These are phyloP conservation scores for Phytopythium aichiense DNA, from an alignment of 352 stramenopile genomes.

Conservation along the genomic window DNA sequence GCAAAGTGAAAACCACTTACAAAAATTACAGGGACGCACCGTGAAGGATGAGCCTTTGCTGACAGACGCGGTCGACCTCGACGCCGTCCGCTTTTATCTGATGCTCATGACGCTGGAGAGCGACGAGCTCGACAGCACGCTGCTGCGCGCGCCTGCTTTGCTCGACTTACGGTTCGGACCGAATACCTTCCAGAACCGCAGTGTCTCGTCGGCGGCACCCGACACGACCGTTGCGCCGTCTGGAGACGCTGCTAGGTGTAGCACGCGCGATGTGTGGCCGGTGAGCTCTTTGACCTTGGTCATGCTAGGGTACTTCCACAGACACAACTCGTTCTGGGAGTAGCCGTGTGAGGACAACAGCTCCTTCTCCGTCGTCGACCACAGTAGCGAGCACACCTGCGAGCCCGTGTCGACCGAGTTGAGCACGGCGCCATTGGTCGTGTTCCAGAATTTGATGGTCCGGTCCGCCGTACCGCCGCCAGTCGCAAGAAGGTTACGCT, in stretches of 20 bases:
- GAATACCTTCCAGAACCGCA: slow-evolving; percentile 99
- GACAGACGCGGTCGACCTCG: not conserved
- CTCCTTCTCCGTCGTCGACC: slow-evolving; percentile 92
- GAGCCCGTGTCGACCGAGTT: slow-evolving; percentile 97
- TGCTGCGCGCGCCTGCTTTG: slow-evolving; percentile 48
- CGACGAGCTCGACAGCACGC: slow-evolving; percentile 57
- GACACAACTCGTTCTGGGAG: slow-evolving; percentile 96
- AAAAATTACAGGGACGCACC: not conserved
- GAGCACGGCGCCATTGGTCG: slow-evolving; percentile 91
- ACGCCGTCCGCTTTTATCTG: slow-evolving; percentile 35
- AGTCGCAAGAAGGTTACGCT: slow-evolving; percentile 95
- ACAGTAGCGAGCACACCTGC: slow-evolving; percentile 96
- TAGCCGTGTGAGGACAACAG: slow-evolving; percentile 98
- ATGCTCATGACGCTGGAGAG: slow-evolving; percentile 83
- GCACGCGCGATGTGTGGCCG: slow-evolving; percentile 94
- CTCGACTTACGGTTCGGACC: slow-evolving; percentile 76
- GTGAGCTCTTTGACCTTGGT: slow-evolving; percentile 97
- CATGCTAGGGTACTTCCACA: slow-evolving; percentile 99
- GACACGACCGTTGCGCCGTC: slow-evolving; percentile 97
- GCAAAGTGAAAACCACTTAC: not conserved
- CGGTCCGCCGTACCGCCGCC: slow-evolving; percentile 97
- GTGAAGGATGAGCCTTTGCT: not conserved
- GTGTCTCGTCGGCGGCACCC: slow-evolving; percentile 96
- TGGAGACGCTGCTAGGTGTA: slow-evolving; percentile 96
- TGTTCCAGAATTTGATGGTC: slow-evolving; percentile 99